A percentile compares a stretch with the other conserved stretches of the same genome.
Evolutionary conservation across 441 rosid genomes (phyloP).

Genomic region (Oxalis stricta): DNA sequence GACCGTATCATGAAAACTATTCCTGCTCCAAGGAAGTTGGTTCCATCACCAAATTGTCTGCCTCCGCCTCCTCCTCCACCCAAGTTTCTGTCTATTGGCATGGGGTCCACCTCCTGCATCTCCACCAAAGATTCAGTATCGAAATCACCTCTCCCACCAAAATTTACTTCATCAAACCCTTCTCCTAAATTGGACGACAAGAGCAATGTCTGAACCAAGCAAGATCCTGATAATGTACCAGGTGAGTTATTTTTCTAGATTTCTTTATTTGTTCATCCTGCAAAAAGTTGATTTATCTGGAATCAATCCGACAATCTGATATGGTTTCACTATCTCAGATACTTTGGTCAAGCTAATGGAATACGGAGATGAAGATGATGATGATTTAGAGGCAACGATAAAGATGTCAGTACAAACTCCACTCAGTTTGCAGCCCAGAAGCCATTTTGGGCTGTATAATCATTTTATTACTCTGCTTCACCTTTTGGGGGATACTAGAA

Average conservation of each 20-base stretch:
- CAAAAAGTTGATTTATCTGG: neutral
- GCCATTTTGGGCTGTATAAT: constrained; percentile 67
- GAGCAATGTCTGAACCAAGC: constrained; percentile 13
- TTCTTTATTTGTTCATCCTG: neutral
- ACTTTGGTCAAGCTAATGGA: constrained; percentile 82
- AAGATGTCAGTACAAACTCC: constrained; percentile 14
- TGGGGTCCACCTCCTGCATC: constrained; percentile 26
- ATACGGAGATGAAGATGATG: constrained; percentile 85
- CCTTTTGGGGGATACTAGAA: no score
- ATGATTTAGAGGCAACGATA: constrained; percentile 37
- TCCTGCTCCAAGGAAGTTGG: constrained; percentile 41
- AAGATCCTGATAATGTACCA: constrained; percentile 31
- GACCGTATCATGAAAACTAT: constrained; percentile 24
- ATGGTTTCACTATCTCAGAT: constrained; percentile 31
- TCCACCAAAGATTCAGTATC: constrained; percentile 24
- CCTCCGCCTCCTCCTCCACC: constrained; percentile 27
- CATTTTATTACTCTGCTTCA: no score
- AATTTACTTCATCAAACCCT: constrained; percentile 23
- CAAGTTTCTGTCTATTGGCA: no score
- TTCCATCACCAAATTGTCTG: constrained; percentile 25
- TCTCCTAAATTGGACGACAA: constrained; percentile 15
- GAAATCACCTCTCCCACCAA: constrained; percentile 29
- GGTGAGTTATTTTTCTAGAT: constrained; percentile 21
- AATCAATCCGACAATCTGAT: neutral
- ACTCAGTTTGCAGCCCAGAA: constrained; percentile 16